phyloP scores from a whole-genome alignment of 2,329 filamentous ascomycete genomes.

The Colletotrichum chlorophyti region DNA sequence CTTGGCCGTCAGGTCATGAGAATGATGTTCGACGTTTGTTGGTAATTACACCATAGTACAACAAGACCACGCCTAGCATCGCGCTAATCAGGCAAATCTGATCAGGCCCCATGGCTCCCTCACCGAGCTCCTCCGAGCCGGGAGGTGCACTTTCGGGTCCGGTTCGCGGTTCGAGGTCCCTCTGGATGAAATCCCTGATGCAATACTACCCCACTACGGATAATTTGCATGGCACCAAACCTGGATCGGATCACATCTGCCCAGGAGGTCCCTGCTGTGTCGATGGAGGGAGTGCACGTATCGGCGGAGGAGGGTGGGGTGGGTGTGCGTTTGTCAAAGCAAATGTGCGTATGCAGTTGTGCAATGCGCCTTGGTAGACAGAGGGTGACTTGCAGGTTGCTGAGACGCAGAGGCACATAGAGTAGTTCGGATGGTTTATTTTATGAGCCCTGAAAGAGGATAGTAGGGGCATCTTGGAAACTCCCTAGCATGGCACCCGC shows the following conservation, averaged over 20 bases:
- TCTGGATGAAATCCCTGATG: slow-evolving; percentile 14
- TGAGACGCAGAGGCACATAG: slow-evolving; percentile 14
- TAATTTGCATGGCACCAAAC: slow-evolving; percentile 20
- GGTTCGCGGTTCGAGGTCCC: slow-evolving; percentile 6
- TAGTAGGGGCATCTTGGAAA: too few relatives aligned
- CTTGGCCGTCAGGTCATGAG: background rate
- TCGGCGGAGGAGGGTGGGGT: background rate
- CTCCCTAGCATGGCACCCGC: slow-evolving; percentile 3
- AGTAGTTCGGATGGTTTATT: slow-evolving; percentile 21
- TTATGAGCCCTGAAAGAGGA: background rate
- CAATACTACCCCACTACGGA: slow-evolving; percentile 22
- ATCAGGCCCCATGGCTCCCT: too few relatives aligned
- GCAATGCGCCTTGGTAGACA: background rate
- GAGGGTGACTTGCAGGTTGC: slow-evolving; percentile 22
- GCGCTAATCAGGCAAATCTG: background rate
- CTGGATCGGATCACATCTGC: slow-evolving; percentile 10
- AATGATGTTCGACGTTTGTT: background rate
- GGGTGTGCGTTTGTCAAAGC: background rate
- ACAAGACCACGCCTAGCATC: slow-evolving; percentile 4
- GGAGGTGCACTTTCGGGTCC: slow-evolving; percentile 18
- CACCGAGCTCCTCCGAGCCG: slow-evolving; percentile 19
- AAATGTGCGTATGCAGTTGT: background rate
- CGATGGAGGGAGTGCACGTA: slow-evolving; percentile 11
- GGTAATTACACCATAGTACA: too few relatives aligned
- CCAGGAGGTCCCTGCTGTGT: background rate